Percentiles rank a stretch among this genome's conserved stretches.
These are phyloP conservation scores for Peronosclerospora sorghi DNA, from an alignment of 352 stramenopile species.

Conservation along the genomic window DNA sequence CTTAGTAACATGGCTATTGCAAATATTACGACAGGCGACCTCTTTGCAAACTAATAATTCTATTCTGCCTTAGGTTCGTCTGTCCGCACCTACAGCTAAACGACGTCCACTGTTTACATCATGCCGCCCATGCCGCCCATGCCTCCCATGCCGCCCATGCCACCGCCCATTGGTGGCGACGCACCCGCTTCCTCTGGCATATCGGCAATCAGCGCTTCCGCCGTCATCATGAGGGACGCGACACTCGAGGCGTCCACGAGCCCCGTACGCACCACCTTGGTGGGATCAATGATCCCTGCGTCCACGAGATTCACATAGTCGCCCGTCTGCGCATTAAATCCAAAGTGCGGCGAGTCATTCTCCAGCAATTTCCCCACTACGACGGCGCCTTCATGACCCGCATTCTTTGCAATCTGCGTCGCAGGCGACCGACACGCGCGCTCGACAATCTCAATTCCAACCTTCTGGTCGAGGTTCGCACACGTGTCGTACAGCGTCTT, in stretches of 20 bases:
- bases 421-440: constrained; percentile 89
- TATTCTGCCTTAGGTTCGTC: constrained; percentile 26
- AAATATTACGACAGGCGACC: too few relatives aligned
- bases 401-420: constrained; percentile 97
- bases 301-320: constrained; percentile 98
- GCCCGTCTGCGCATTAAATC: constrained; percentile 97
- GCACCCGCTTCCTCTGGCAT: constrained; percentile 82
- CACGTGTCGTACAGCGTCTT: constrained; percentile 79
- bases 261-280: constrained; percentile 97
- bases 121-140: constrained; percentile 82
- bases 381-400: constrained; percentile 96
- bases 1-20: too few relatives aligned
- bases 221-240: constrained; percentile 98
- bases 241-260: constrained; percentile 98
- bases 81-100: constrained; percentile 12
- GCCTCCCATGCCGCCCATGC: constrained; percentile 72
- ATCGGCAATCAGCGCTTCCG: constrained; percentile 97
- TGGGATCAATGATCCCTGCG: constrained; percentile 96
- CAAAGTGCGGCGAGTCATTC: constrained; percentile 82
- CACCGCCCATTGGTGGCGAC: constrained; percentile 61
- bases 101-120: constrained; percentile 40
- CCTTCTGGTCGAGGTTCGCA: constrained; percentile 96
- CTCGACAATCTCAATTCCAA: constrained; percentile 97
- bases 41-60: constrained; percentile 34
- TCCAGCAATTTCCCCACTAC: constrained; percentile 99